Percentiles rank a stretch among this genome's conserved stretches.
Conservation (phyloP, 78 protist genomes). For the Creolimax fragrantissima region DNA sequence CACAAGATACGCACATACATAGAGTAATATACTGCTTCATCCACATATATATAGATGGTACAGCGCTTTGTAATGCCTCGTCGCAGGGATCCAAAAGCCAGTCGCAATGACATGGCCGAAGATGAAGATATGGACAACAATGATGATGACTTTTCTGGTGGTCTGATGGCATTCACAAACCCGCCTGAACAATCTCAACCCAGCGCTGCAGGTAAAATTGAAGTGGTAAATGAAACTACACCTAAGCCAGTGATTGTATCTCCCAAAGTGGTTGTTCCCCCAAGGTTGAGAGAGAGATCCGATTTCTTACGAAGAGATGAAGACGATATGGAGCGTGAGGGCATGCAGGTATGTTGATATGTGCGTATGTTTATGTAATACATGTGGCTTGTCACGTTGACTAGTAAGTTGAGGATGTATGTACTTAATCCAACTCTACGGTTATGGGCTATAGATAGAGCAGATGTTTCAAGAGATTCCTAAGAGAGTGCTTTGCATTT, state of each 20-base stretch:
- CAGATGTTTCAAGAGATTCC: no score
- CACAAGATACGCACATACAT: no score
- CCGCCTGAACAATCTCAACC: background rate
- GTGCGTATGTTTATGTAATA: background rate
- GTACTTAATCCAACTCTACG: background rate
- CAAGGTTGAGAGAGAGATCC: background rate
- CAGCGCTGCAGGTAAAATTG: background rate
- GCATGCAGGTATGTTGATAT: background rate
- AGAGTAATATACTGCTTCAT: no score
- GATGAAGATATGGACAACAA: background rate
- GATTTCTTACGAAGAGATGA: background rate
- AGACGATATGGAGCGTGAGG: background rate
- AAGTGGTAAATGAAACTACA: background rate
- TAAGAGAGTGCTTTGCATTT: no score
- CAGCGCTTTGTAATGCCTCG: conserved; percentile 6
- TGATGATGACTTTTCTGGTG: background rate
- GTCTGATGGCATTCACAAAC: background rate
- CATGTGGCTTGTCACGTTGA: background rate
- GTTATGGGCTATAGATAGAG: background rate
- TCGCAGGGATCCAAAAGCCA: background rate
- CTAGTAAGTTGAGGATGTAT: background rate
- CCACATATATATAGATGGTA: no score
- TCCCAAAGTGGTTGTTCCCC: background rate
- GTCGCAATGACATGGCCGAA: background rate
- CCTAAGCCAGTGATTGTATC: background rate